Percentiles rank a stretch among this genome's conserved stretches.
phyloP scores from a whole-genome alignment of 2,329 filamentous ascomycete genomes.

The Colletotrichum salicis region DNA sequence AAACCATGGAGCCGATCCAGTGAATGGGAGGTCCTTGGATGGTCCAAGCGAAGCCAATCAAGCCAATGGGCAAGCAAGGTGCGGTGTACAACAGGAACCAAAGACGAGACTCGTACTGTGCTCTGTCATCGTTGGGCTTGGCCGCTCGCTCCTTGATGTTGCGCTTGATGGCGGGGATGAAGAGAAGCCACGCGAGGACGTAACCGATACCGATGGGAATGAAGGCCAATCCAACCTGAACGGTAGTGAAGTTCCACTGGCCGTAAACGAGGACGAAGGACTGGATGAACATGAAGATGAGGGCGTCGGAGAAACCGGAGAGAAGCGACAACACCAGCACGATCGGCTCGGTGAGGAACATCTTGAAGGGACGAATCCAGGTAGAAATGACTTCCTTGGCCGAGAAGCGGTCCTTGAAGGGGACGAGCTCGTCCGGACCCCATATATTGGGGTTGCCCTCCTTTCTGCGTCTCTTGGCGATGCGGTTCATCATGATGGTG shows the following conservation, averaged over 20 bases:
- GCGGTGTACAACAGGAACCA: conserved; percentile 72
- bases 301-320: conserved; percentile 77
- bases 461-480: conserved; percentile 79
- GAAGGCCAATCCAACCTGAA: conserved; percentile 69
- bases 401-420: conserved; percentile 68
- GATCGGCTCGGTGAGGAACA: conserved; percentile 81
- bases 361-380: conserved; percentile 74
- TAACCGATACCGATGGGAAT: conserved; percentile 76
- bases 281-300: conserved; percentile 83
- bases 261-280: conserved; percentile 75
- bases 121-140: conserved; percentile 64
- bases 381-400: conserved; percentile 65
- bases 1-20: conserved; percentile 77
- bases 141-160: conserved; percentile 62
- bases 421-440: conserved; percentile 77
- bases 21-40: conserved; percentile 70
- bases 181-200: conserved; percentile 68
- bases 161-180: conserved; percentile 66
- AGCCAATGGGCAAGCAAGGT: conserved; percentile 71
- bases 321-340: conserved; percentile 76
- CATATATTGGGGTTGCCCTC: conserved; percentile 71
- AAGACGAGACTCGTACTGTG: conserved; percentile 76
- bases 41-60: conserved; percentile 78
- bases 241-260: conserved; percentile 71
- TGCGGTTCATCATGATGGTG: conserved; percentile 80